These are phyloP conservation scores for Pulveroboletus sp. DNA, from an alignment of 768 basidiomycete genomes.

Conservation along the genomic window DNA sequence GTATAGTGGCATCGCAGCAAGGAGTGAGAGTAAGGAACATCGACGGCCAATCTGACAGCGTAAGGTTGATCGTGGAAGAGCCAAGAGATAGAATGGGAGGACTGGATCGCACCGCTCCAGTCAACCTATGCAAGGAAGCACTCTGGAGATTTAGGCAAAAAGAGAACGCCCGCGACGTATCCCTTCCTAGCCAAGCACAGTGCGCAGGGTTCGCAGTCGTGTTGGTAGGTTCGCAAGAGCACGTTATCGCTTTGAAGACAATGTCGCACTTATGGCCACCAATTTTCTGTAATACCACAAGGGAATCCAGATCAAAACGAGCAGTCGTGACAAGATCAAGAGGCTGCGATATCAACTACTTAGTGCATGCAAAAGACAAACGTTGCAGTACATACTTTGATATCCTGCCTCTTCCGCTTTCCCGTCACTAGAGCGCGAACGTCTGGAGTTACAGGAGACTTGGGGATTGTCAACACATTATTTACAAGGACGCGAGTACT, in stretches of 20 bases:
- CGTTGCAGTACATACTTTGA: conserved; percentile 12
- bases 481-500: conserved; percentile 4
- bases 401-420: conserved; percentile 18
- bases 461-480: conserved; percentile 2
- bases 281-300: conserved; percentile 42
- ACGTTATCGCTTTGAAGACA: conserved; percentile 37
- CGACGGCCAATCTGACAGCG: conserved; percentile 60
- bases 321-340: conserved; percentile 36
- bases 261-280: conserved; percentile 39
- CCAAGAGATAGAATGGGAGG: conserved; percentile 35
- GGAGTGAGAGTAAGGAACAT: conserved; percentile 36
- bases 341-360: conserved; percentile 11
- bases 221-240: conserved; percentile 47
- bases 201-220: conserved; percentile 43
- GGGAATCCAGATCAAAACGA: conserved; percentile 42
- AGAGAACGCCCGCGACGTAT: conserved; percentile 42
- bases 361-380: background rate
- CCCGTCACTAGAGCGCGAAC: conserved; percentile 6
- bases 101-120: conserved; percentile 28
- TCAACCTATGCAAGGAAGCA: conserved; percentile 44
- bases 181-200: conserved; percentile 51
- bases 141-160: conserved; percentile 42
- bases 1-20: conserved; percentile 52
- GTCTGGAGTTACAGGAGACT: conserved; percentile 21
- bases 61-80: conserved; percentile 24